Conservation (phyloP, 208 protist genomes). For the Trypanosoma vivax region DNA sequence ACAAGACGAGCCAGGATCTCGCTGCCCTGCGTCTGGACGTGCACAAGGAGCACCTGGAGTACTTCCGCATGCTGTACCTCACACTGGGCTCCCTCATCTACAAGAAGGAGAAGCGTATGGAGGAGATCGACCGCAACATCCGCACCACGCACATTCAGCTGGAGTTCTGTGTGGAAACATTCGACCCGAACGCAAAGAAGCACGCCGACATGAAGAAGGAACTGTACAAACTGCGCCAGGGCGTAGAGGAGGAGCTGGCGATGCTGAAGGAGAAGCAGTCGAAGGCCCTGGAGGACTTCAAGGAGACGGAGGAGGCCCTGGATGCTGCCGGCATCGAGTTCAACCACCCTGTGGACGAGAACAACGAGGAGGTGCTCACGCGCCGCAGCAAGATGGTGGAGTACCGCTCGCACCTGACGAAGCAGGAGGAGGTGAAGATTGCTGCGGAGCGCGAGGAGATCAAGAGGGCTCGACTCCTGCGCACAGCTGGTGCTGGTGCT, state of each 20-base stretch:
- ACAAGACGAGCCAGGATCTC: constrained; percentile 6
- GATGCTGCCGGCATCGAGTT: constrained; percentile 3
- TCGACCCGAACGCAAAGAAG: constrained; percentile 6
- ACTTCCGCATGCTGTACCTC: constrained; percentile 6
- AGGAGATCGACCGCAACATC: constrained; percentile 5
- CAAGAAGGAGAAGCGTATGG: constrained; percentile 6
- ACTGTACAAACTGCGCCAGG: constrained; percentile 16
- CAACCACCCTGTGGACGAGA: constrained; percentile 7
- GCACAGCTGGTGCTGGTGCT: not conserved
- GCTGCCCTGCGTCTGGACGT: not conserved
- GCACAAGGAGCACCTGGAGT: constrained; percentile 6
- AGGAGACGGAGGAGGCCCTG: constrained; percentile 5
- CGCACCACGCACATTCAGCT: constrained; percentile 3
- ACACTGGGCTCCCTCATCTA: constrained; percentile 3
- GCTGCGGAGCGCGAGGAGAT: constrained; percentile 3
- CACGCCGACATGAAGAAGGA: constrained; percentile 6
- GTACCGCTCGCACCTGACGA: constrained; percentile 61
- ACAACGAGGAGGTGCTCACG: constrained; percentile 5
- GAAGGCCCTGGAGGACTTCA: constrained; percentile 4
- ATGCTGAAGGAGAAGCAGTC: constrained; percentile 67
- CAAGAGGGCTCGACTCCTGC: constrained; percentile 2
- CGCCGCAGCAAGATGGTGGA: constrained; percentile 47
- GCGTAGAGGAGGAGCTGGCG: constrained; percentile 49
- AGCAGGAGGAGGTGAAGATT: constrained; percentile 60
- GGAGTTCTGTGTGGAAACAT: constrained; percentile 4